Percentiles rank a stretch among this genome's conserved stretches.
These are phyloP conservation scores for Thymus quinquecostatus DNA, from an alignment of 257 asterid species.

Conservation along the genomic window DNA sequence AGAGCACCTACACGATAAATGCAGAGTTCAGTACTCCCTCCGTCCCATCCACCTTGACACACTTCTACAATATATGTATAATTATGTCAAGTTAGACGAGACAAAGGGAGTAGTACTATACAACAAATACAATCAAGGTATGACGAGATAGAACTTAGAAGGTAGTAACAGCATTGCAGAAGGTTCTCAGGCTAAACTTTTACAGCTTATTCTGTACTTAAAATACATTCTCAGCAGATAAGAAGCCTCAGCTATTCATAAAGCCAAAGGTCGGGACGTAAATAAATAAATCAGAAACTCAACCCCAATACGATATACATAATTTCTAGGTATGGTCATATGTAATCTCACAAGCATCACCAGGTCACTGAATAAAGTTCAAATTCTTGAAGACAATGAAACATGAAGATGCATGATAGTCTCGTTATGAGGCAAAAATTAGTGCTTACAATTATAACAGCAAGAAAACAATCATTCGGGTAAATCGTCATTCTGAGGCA, in stretches of 20 bases:
- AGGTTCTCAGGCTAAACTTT: constrained; percentile 6
- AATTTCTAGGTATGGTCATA: background rate
- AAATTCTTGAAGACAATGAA: background rate
- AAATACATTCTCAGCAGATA: background rate
- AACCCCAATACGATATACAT: background rate
- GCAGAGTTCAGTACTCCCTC: background rate
- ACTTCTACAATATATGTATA: too few relatives aligned
- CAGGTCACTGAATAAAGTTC: background rate
- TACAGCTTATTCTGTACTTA: background rate
- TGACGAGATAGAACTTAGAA: background rate
- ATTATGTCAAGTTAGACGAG: too few relatives aligned
- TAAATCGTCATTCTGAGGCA: background rate
- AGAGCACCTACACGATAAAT: constrained; percentile 3
- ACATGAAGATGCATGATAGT: background rate
- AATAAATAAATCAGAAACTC: background rate
- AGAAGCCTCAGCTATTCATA: background rate
- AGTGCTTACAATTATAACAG: background rate
- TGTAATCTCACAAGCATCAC: background rate
- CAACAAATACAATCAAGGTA: too few relatives aligned
- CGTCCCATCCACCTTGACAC: too few relatives aligned
- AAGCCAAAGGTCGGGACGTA: background rate
- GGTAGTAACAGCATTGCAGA: background rate
- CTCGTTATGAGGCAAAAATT: background rate
- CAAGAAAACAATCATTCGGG: background rate
- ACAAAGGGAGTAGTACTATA: too few relatives aligned